Base-by-base conservation (phyloP, 2,329 filamentous ascomycete genomes). In the Sarocladium strictum region DNA sequence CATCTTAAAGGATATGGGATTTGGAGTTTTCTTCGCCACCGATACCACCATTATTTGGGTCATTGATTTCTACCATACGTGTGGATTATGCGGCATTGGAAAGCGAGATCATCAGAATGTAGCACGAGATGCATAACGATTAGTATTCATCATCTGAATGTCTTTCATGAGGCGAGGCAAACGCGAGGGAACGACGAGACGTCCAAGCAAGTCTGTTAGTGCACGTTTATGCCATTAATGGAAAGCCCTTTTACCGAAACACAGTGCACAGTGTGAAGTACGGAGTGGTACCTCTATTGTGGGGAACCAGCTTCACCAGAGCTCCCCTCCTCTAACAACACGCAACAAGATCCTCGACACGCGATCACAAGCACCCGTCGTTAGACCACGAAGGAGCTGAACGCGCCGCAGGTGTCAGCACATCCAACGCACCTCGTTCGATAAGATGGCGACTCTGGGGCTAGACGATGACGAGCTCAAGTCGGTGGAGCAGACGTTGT, bases 401-500 rank as follows among this genome's bases (percentile, higher is more conserved):
- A 15, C 6, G 14, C 17, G 7, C 17, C 37, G 29, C 29, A n/a
- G 29, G 29, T 7, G 29, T 6, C 29, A 32, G 7, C 29, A 12
- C 29, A 32, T 32, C 29, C 7, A 32, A 12, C 29, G 29, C 35
- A 38, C 9, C 35, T 6, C 40, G 4, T 6, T 45, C 53, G 23
- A 40, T 54, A 57, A 38, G 40, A 74, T 74, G 72, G 68, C 71
- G 43, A 66, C 70, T 23, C 71, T 83, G n/a, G 74, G 75, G 29
- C 68, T 84, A 27, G 75, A 73, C 32, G 74, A 75, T 26, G 82
- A 85, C 19, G 83, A 86, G 67, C 72, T 84, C 60, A 88, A 86
- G 69, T 77, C 81, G 38, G 78, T 92, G 24, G 88, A 92, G 63
- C 80, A 86, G 68, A 83, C 84, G 26, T 81, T 88, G 38, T 81